These are phyloP conservation scores for Flaveria floridana DNA, from an alignment of 140 eudicot genomes.

Conservation along the genomic window DNA sequence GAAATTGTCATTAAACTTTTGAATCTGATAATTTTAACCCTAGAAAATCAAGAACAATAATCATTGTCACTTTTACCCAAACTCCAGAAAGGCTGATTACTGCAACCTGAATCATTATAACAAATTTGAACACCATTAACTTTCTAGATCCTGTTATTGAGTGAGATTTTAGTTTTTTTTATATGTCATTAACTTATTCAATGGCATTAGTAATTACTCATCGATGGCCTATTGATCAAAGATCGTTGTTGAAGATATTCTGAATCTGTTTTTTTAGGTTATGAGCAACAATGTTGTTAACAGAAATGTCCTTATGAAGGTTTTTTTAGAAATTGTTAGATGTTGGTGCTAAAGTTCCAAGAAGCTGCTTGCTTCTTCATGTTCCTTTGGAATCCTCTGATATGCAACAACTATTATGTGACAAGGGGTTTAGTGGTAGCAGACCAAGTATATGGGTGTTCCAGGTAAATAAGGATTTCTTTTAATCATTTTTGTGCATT, in stretches of 20 bases:
- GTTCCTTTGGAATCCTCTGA: conserved; percentile 68
- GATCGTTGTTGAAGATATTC: neutral
- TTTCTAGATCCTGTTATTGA: no score
- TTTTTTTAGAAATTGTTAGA: conserved; percentile 51
- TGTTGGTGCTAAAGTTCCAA: conserved; percentile 74
- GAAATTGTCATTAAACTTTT: neutral
- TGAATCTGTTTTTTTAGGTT: neutral
- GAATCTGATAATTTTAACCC: neutral
- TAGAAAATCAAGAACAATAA: neutral
- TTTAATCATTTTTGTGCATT: neutral
- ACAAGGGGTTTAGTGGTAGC: conserved; percentile 71
- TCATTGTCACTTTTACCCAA: neutral
- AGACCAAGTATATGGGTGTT: conserved; percentile 75
- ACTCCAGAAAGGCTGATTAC: no score
- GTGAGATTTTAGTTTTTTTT: no score
- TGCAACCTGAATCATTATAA: neutral
- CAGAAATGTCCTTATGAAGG: conserved; percentile 34
- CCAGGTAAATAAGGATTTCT: conserved; percentile 53
- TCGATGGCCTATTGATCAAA: neutral
- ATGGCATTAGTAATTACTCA: neutral
- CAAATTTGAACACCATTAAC: neutral
- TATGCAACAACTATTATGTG: conserved; percentile 54
- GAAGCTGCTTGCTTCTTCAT: conserved; percentile 70
- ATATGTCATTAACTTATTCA: neutral
- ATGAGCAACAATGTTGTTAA: conserved; percentile 15